A percentile compares a stretch with the other conserved stretches of the same genome.
These are phyloP conservation scores for Nemania bipapillata DNA, from an alignment of 2,329 filamentous ascomycete genomes.

Conservation along the genomic window DNA sequence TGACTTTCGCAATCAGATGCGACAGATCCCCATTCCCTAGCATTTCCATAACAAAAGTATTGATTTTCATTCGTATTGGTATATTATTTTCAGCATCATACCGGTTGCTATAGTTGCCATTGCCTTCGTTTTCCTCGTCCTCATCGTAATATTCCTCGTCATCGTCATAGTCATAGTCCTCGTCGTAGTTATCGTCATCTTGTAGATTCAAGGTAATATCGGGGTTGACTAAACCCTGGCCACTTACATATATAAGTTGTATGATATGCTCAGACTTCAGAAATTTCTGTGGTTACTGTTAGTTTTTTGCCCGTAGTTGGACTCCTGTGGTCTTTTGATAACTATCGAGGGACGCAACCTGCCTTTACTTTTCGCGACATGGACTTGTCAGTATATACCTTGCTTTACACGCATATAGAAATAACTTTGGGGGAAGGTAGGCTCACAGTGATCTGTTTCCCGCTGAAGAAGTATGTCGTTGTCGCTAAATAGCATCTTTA, in stretches of 20 bases:
- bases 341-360: background rate
- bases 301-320: background rate
- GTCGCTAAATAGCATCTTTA: constrained; percentile 16
- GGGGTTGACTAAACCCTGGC: background rate
- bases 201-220: no score
- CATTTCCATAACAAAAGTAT: constrained; percentile 37
- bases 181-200: background rate
- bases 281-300: constrained; percentile 11
- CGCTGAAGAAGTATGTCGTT: background rate
- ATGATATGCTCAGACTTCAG: constrained; percentile 31
- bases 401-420: background rate
- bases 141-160: background rate
- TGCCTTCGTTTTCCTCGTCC: no score
- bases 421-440: background rate
- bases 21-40: constrained; percentile 36
- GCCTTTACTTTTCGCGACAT: constrained; percentile 14
- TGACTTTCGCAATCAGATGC: constrained; percentile 22
- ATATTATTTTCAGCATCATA: no score
- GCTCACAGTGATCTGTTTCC: constrained; percentile 22
- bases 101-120: background rate
- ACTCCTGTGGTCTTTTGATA: background rate
- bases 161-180: background rate
- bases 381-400: constrained; percentile 3
- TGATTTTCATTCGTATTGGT: background rate
- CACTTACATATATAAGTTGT: constrained; percentile 21